A percentile compares a stretch with the other conserved stretches of the same genome.
Evolutionary conservation across 2,329 filamentous ascomycete genomes (phyloP).

Genomic region (Sarocladium oryzae): DNA sequence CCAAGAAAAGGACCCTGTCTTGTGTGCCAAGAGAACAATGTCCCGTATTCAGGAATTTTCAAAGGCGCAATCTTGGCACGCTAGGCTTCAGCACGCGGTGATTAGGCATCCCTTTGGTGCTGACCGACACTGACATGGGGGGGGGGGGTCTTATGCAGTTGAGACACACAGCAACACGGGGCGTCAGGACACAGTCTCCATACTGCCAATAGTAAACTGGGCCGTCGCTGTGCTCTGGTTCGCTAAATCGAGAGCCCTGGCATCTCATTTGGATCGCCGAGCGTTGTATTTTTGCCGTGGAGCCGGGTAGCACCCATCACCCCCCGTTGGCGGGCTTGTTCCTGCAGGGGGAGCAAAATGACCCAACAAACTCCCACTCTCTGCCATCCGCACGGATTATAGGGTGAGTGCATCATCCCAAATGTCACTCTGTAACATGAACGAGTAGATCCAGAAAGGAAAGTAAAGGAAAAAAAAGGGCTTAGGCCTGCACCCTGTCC

Average conservation of each 20-base stretch:
- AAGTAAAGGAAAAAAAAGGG: too few relatives aligned
- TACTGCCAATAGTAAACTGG: not conserved
- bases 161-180: not conserved
- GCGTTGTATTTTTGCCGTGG: not conserved
- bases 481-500: too few relatives aligned
- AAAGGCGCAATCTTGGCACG: too few relatives aligned
- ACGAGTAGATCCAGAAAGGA: too few relatives aligned
- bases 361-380: not conserved
- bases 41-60: too few relatives aligned
- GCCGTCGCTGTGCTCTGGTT: not conserved
- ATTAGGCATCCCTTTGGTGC: not conserved
- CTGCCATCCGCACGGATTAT: not conserved
- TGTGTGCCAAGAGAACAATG: too few relatives aligned
- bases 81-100: not conserved
- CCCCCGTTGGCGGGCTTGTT: not conserved
- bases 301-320: not conserved
- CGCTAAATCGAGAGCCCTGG: not conserved
- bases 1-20: too few relatives aligned
- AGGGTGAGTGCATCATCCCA: too few relatives aligned
- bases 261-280: not conserved
- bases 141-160: not conserved
- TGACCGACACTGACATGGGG: too few relatives aligned
- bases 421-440: too few relatives aligned
- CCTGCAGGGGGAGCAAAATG: conserved; percentile 15
- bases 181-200: not conserved